phyloP scores from a whole-genome alignment of 768 basidiomycete genomes.

The Lentinula lateritia region DNA sequence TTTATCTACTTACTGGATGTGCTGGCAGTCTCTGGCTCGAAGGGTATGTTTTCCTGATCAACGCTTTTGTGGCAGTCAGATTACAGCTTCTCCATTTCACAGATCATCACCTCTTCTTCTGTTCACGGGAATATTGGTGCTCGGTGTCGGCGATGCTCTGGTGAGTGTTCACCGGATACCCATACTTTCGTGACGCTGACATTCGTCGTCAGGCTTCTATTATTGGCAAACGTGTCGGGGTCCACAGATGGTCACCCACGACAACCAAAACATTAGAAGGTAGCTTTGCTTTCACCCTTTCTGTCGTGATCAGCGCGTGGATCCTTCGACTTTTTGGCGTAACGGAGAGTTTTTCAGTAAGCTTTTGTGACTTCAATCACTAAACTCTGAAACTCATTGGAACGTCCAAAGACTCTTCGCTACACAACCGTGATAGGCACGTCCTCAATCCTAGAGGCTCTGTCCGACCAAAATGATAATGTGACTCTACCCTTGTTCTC shows the following conservation, averaged over 20 bases:
- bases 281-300: constrained; percentile 71
- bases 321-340: constrained; percentile 65
- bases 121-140: constrained; percentile 82
- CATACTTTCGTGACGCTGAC: neutral
- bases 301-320: constrained; percentile 67
- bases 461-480: constrained; percentile 97
- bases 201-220: constrained; percentile 73
- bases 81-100: neutral
- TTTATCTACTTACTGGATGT: constrained; percentile 94
- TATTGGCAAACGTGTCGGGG: constrained; percentile 80
- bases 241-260: constrained; percentile 76
- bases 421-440: constrained; percentile 63
- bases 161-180: constrained; percentile 29
- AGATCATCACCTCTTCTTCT: constrained; percentile 41
- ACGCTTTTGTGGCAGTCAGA: too few relatives aligned
- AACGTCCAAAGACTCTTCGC: constrained; percentile 45
- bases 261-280: constrained; percentile 92
- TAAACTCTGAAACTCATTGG: neutral
- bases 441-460: constrained; percentile 77
- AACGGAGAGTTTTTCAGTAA: constrained; percentile 72
- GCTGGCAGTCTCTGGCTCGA: constrained; percentile 95
- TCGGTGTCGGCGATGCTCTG: constrained; percentile 93
- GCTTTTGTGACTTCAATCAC: constrained; percentile 21
- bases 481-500: constrained; percentile 92
- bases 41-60: constrained; percentile 50